A percentile compares a stretch with the other conserved stretches of the same genome.
phyloP scores from a whole-genome alignment of 345 rosid species.

The Trapa incisa region DNA sequence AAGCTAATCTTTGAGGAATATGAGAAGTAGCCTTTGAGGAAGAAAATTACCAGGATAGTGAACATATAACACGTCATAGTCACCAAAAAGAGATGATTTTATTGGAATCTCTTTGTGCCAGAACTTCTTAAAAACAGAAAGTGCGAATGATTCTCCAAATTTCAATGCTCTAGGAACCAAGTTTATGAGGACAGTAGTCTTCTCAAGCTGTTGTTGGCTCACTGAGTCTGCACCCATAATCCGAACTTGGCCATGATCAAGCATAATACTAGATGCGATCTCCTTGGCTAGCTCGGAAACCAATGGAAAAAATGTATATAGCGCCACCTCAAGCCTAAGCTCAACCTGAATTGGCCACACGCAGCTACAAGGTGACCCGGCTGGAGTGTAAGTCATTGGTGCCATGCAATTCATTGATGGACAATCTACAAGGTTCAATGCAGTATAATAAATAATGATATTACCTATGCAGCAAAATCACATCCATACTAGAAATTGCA shows the following conservation, averaged over 20 bases:
- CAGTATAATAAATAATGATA: background rate
- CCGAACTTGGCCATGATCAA: conserved; percentile 50
- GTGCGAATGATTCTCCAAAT: conserved; percentile 26
- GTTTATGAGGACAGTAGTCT: conserved; percentile 48
- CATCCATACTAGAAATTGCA: background rate
- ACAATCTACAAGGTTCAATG: conserved; percentile 33
- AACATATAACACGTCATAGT: conserved; percentile 44
- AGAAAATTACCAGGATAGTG: conserved; percentile 42
- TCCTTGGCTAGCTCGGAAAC: conserved; percentile 52
- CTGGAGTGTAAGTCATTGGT: conserved; percentile 48
- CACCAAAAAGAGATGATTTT: conserved; percentile 39
- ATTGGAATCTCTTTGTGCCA: conserved; percentile 34
- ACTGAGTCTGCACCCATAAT: conserved; percentile 60
- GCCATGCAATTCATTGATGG: conserved; percentile 34
- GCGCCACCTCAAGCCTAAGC: conserved; percentile 34
- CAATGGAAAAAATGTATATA: conserved; percentile 49
- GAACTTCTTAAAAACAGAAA: conserved; percentile 36
- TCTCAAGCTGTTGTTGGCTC: conserved; percentile 41
- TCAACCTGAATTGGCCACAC: conserved; percentile 65
- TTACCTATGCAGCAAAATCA: background rate
- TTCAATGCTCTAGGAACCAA: conserved; percentile 43
- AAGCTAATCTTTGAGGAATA: background rate
- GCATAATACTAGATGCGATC: conserved; percentile 30
- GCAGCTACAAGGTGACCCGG: conserved; percentile 48
- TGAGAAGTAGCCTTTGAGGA: background rate